A percentile compares a stretch with the other conserved stretches of the same genome.
Conservation (phyloP, 73 alveolate genomes). For the Paramecium bursaria region DNA sequence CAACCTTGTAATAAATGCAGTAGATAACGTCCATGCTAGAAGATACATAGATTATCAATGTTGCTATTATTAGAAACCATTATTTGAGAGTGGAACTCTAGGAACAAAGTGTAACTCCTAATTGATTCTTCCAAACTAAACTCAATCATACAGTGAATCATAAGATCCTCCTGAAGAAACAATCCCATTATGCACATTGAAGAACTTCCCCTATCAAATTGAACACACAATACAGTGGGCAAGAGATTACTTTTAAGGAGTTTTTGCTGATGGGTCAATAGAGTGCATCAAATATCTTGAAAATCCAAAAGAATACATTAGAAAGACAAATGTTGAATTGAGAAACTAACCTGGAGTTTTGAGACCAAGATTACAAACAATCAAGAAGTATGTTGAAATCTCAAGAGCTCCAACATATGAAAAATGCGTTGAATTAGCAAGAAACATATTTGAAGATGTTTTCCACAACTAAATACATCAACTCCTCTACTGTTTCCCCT, state of each 20-base stretch:
- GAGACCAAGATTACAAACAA: slow-evolving; percentile 80
- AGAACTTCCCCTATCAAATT: slow-evolving; percentile 98
- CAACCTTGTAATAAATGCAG: slow-evolving; percentile 96
- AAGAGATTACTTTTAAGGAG: slow-evolving; percentile 94
- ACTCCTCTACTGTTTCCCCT: slow-evolving; percentile 96
- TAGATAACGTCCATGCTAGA: slow-evolving; percentile 98
- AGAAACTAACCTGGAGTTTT: slow-evolving; percentile 77
- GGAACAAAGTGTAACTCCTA: slow-evolving; percentile 95
- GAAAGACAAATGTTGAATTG: slow-evolving; percentile 72
- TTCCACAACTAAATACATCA: slow-evolving; percentile 88
- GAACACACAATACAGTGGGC: slow-evolving; percentile 99
- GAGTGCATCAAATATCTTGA: slow-evolving; percentile 86
- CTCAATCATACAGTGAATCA: slow-evolving; percentile 95
- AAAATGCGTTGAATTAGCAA: slow-evolving; percentile 80
- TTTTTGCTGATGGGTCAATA: slow-evolving; percentile 94
- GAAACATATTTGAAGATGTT: slow-evolving; percentile 74
- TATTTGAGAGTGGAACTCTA: slow-evolving; percentile 97
- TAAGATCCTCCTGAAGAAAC: slow-evolving; percentile 98
- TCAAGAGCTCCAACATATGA: slow-evolving; percentile 74
- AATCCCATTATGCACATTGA: slow-evolving; percentile 98
- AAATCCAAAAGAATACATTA: slow-evolving; percentile 81
- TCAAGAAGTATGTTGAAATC: slow-evolving; percentile 79
- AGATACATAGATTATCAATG: slow-evolving; percentile 97
- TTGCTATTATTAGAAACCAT: slow-evolving; percentile 96
- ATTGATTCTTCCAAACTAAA: slow-evolving; percentile 88